Base-by-base conservation (phyloP, 2,329 filamentous ascomycete genomes). In the Verticillium tricorpus region DNA sequence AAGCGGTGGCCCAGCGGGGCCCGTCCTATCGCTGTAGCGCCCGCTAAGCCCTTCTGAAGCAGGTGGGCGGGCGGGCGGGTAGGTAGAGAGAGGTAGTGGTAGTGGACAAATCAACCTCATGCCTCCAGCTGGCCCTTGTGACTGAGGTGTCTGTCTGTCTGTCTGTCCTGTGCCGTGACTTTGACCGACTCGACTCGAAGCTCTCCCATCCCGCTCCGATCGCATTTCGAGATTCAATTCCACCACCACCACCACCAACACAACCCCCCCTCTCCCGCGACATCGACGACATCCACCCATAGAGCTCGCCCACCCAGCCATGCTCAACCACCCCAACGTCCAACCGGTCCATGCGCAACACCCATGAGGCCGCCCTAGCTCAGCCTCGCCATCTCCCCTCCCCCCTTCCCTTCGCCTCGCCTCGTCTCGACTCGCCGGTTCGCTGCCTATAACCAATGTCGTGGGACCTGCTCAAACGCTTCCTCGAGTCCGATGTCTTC, bases 401-500 rank as follows among this genome's bases (percentile, higher is more conserved):
- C 34, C 34, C 56, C 56, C 31, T 35, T 32, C 56, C 34, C 56
- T 34, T 39, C 34, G 28, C 58, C 58, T 25, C 17, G 39, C 45
- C 32, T 25, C 5, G n/a, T 34, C 57, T 28, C 37, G 31, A 12
- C 25, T 32, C 35, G 32, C 15, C n/a, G n/a, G 25, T 28, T 58
- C 25, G 28, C 58, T 56, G 54, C 28, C 11, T 56, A 56, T 34
- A 52, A 45, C 76, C 76, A 81, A 89, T 89, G 88, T 90, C 88
- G 81, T 94, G 91, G 91, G 90, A 93, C 82, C 83, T 95, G 81
- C 85, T 95, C 75, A 90, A 92, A 83, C 88, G 91, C 78, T 93
- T 94, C 86, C 88, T 95, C 82, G 91, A 94, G 85, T 93, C 90
- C 81, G 91, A 95, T 83, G 90, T 95, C 82, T 95, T 95, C 84